A percentile compares a stretch with the other conserved stretches of the same genome.
phyloP scores from a whole-genome alignment of 257 asterid species.

The Solanum stenotomum region DNA sequence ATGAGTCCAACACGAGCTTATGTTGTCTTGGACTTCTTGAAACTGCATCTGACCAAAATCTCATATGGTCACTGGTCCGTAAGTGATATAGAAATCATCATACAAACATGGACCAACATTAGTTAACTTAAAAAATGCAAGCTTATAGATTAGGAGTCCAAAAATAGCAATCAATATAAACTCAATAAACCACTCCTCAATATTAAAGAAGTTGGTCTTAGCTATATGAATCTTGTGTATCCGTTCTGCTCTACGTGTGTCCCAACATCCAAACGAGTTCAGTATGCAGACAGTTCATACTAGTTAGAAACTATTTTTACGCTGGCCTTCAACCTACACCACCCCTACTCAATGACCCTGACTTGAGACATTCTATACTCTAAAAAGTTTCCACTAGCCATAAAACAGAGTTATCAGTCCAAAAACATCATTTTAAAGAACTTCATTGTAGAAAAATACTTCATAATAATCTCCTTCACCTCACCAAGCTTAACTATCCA shows the following conservation, averaged over 20 bases:
- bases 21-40: constrained; percentile 79
- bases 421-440: neutral
- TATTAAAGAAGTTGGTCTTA: too few relatives aligned
- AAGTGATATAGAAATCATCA: constrained; percentile 88
- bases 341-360: neutral
- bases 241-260: neutral
- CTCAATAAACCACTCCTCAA: too few relatives aligned
- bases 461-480: neutral
- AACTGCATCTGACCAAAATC: constrained; percentile 88
- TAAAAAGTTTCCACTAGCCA: neutral
- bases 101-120: neutral
- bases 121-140: neutral
- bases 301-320: too few relatives aligned
- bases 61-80: constrained; percentile 87
- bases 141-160: neutral
- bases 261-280: too few relatives aligned
- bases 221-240: neutral
- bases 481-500: neutral
- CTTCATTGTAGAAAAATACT: neutral
- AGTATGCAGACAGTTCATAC: too few relatives aligned
- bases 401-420: neutral
- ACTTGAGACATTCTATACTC: neutral
- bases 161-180: neutral
- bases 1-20: constrained; percentile 2
- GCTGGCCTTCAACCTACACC: too few relatives aligned